A percentile compares a stretch with the other conserved stretches of the same genome.
Evolutionary conservation across 2,329 filamentous ascomycete genomes (phyloP).

Genomic region (Claviceps sp.): DNA sequence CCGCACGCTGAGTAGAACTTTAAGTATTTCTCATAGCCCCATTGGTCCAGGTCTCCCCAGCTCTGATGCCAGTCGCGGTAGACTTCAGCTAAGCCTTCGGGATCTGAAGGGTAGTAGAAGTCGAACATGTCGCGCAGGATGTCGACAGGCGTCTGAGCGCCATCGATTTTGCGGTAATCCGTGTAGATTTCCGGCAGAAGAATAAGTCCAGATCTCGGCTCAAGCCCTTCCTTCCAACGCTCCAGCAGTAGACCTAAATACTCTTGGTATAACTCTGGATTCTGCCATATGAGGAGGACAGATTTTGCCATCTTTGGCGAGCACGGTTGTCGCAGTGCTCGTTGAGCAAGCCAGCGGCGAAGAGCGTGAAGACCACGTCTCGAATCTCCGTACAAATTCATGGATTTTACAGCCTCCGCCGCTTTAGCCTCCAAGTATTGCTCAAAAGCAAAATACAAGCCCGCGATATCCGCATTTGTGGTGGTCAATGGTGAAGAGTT

Average conservation of each 20-base stretch:
- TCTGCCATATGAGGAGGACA: conserved; percentile 27
- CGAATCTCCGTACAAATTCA: conserved; percentile 12
- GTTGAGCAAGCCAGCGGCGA: conserved; percentile 17
- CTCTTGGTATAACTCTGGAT: conserved; percentile 27
- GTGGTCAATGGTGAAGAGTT: conserved; percentile 11
- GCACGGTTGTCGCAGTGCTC: conserved; percentile 20
- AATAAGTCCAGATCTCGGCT: conserved; percentile 15
- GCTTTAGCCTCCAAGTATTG: conserved; percentile 17
- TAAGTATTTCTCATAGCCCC: conserved; percentile 35
- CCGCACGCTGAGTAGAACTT: conserved; percentile 34
- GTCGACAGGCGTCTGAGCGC: conserved; percentile 20
- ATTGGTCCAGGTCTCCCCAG: conserved; percentile 25
- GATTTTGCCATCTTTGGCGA: conserved; percentile 18
- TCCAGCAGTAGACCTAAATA: conserved; percentile 25
- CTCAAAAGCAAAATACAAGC: conserved; percentile 21
- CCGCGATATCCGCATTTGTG: conserved; percentile 16
- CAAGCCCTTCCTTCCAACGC: conserved; percentile 15
- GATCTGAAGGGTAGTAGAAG: conserved; percentile 23
- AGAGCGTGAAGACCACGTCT: conserved; percentile 15
- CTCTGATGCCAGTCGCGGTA: conserved; percentile 34
- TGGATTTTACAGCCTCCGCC: conserved; percentile 11
- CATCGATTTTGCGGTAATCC: conserved; percentile 29
- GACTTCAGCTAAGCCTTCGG: conserved; percentile 30
- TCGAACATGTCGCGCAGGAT: conserved; percentile 34
- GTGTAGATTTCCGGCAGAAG: conserved; percentile 30